Evolutionary conservation across 2,329 filamentous ascomycete species (phyloP).

Genomic region (Orbilia quercus): DNA sequence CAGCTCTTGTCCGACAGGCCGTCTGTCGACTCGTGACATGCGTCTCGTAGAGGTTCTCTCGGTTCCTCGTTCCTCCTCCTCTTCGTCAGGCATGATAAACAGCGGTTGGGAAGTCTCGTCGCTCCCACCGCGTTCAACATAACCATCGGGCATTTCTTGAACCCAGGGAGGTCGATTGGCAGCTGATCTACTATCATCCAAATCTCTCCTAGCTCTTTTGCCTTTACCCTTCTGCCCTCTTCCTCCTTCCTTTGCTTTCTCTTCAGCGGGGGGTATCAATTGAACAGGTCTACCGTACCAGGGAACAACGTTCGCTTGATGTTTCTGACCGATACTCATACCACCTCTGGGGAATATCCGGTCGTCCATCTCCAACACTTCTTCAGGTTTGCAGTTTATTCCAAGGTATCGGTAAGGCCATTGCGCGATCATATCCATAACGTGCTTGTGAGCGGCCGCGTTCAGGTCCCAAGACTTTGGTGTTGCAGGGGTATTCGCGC

Average conservation of each 20-base stretch:
- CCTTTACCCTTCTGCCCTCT: conserved; percentile 75
- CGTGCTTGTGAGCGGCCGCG: conserved; percentile 34
- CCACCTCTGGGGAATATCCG: conserved; percentile 96
- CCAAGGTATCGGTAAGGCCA: conserved; percentile 98
- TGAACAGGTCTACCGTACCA: conserved; percentile 92
- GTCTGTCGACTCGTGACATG: conserved; percentile 30
- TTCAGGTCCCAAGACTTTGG: conserved; percentile 47
- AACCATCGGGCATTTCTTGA: conserved; percentile 88
- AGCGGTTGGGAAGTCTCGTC: conserved; percentile 75
- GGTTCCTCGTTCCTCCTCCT: conserved; percentile 62
- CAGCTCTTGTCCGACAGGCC: conserved; percentile 63
- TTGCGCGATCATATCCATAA: conserved; percentile 78
- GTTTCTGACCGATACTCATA: conserved; percentile 87
- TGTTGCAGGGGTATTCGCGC: conserved; percentile 57
- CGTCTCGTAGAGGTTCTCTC: conserved; percentile 47
- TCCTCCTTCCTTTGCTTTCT: conserved; percentile 78
- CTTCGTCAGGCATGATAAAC: conserved; percentile 72
- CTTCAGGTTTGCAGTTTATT: conserved; percentile 93
- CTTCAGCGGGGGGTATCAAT: conserved; percentile 86
- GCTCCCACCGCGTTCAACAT: conserved; percentile 85
- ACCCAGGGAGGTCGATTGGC: conserved; percentile 89
- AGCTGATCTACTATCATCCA: conserved; percentile 82
- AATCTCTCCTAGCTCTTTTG: conserved; percentile 80
- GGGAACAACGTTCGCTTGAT: conserved; percentile 84
- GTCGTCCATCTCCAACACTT: conserved; percentile 96